Percentiles rank a stretch among this genome's conserved stretches.
Conservation (phyloP, 2,329 filamentous ascomycete species). For the Exophiala sp. region DNA sequence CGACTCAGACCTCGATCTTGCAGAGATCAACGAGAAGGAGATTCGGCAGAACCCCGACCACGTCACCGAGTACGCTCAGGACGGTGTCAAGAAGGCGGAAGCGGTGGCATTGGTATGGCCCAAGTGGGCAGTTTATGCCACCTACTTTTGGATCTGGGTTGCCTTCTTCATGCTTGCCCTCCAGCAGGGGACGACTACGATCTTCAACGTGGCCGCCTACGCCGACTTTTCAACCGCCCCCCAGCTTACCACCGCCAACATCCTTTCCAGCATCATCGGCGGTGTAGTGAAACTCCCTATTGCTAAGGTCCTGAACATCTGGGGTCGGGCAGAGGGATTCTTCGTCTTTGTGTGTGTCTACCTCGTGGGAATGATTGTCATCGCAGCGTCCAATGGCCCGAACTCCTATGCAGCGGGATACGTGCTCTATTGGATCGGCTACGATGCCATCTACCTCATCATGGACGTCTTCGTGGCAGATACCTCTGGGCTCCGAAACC, state of each 20-base stretch:
- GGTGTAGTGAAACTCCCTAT: constrained; percentile 53
- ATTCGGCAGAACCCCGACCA: neutral
- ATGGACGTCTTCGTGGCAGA: constrained; percentile 58
- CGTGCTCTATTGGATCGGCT: constrained; percentile 54
- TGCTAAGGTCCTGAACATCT: constrained; percentile 59
- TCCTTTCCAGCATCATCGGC: constrained; percentile 52
- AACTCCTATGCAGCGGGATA: constrained; percentile 56
- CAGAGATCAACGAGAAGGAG: neutral
- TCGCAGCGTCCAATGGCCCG: constrained; percentile 54
- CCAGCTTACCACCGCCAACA: constrained; percentile 47
- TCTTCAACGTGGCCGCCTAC: constrained; percentile 47
- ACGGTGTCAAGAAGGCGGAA: constrained; percentile 40
- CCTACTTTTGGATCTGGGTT: constrained; percentile 42
- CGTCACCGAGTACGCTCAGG: constrained; percentile 30
- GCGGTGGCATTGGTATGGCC: constrained; percentile 39
- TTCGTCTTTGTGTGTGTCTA: constrained; percentile 41
- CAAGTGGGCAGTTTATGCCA: constrained; percentile 34
- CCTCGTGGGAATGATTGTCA: constrained; percentile 50
- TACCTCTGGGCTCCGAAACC: constrained; percentile 54
- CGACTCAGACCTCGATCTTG: neutral
- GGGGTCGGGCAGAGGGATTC: constrained; percentile 54
- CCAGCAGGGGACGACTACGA: constrained; percentile 39
- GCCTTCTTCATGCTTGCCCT: constrained; percentile 43
- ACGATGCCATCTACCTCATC: constrained; percentile 50
- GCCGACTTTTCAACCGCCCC: constrained; percentile 48